Conservation (phyloP, 306 rosid species). For the Cucumis sativus region DNA sequence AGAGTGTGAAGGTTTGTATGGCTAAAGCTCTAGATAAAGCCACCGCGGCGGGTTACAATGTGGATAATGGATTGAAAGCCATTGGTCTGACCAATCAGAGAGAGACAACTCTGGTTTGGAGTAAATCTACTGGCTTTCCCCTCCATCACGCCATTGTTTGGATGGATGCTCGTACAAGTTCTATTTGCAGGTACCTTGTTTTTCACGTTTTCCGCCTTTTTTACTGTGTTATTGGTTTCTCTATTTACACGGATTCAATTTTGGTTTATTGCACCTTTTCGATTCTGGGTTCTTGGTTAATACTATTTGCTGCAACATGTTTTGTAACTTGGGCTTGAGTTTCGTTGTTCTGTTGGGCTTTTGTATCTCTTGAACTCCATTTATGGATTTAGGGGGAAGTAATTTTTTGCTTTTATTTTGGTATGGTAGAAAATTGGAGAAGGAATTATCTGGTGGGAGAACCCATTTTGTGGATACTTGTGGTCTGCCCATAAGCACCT, state of each 20-base stretch:
- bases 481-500: constrained; percentile 81
- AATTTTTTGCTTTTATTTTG: not conserved
- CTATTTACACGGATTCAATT: not conserved
- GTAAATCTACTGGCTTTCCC: constrained; percentile 81
- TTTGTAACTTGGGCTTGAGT: not conserved
- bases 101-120: constrained; percentile 86
- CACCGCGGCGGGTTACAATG: constrained; percentile 61
- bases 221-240: not conserved
- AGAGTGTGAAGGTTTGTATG: constrained; percentile 58
- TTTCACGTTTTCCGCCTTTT: not conserved
- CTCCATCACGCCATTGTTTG: constrained; percentile 82
- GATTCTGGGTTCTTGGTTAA: not conserved
- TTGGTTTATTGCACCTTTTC: not conserved
- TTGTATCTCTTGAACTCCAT: not conserved
- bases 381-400: not conserved
- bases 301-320: not conserved
- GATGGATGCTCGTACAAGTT: constrained; percentile 86
- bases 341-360: not conserved
- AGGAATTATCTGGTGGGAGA: constrained; percentile 64
- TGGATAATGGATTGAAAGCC: constrained; percentile 60
- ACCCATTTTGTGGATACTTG: constrained; percentile 60
- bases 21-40: constrained; percentile 73
- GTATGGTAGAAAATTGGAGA: constrained; percentile 53
- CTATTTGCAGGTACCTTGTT: constrained; percentile 59
- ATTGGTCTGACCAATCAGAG: constrained; percentile 91